phyloP scores from a whole-genome alignment of 768 basidiomycete species.

The Paxillus ammoniavirescens region DNA sequence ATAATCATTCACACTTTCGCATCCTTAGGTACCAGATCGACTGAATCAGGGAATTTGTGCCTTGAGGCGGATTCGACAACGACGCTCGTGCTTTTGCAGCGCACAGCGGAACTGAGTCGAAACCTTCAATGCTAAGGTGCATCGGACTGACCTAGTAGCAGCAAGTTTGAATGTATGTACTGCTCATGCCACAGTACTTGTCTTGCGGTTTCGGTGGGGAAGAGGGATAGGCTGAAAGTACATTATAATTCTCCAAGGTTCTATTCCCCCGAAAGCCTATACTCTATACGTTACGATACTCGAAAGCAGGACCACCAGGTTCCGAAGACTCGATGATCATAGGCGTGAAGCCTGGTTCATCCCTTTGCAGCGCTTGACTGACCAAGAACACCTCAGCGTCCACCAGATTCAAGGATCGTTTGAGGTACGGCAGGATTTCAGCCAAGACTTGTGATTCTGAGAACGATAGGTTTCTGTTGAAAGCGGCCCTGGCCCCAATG shows the following conservation, averaged over 20 bases:
- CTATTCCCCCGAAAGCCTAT: background rate
- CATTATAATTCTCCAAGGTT: background rate
- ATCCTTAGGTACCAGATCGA: too few relatives aligned
- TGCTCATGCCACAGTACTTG: too few relatives aligned
- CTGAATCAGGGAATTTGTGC: too few relatives aligned
- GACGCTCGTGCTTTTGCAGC: too few relatives aligned
- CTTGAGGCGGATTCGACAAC: too few relatives aligned
- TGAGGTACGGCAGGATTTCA: slow-evolving; percentile 77
- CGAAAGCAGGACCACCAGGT: slow-evolving; percentile 83
- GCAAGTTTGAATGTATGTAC: too few relatives aligned
- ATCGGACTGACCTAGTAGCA: too few relatives aligned
- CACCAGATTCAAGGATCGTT: slow-evolving; percentile 66
- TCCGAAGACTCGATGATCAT: slow-evolving; percentile 81
- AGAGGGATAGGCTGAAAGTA: background rate
- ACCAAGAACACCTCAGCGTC: slow-evolving; percentile 72
- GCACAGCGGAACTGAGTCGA: too few relatives aligned
- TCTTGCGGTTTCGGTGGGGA: too few relatives aligned
- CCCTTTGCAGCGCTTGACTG: slow-evolving; percentile 60
- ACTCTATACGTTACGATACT: slow-evolving; percentile 73
- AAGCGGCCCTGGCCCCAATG: slow-evolving; percentile 71
- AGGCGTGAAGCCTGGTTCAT: slow-evolving; percentile 57
- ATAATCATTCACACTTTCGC: too few relatives aligned
- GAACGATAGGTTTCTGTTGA: slow-evolving; percentile 82
- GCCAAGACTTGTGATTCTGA: slow-evolving; percentile 72
- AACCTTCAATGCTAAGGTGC: too few relatives aligned